Conservation (phyloP, 805 yeast species). For the Yarrowia porcina region DNA sequence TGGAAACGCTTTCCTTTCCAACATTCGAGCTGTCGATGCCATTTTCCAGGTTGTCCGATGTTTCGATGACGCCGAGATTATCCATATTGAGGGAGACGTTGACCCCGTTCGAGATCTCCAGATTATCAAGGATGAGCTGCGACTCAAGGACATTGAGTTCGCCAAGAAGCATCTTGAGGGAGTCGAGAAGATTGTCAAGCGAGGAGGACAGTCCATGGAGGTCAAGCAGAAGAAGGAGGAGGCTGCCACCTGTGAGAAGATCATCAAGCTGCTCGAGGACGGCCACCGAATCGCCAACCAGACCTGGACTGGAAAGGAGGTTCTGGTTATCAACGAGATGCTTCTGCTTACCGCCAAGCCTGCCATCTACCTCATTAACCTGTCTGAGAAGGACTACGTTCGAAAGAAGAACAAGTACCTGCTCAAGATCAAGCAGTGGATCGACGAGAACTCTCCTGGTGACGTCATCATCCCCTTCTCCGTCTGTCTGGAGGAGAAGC, state of each 20-base stretch:
- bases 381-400: constrained; percentile 82
- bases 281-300: constrained; percentile 88
- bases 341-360: constrained; percentile 92
- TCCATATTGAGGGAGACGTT: constrained; percentile 95
- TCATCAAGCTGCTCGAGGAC: constrained; percentile 71
- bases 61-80: constrained; percentile 96
- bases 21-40: constrained; percentile 97
- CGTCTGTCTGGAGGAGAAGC: constrained; percentile 86
- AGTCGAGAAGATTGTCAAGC: constrained; percentile 72
- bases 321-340: constrained; percentile 83
- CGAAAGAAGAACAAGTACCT: constrained; percentile 87
- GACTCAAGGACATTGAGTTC: constrained; percentile 95
- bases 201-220: constrained; percentile 88
- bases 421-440: constrained; percentile 83
- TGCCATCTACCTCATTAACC: constrained; percentile 84
- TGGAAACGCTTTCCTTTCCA: constrained; percentile 95
- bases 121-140: constrained; percentile 84
- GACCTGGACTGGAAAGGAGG: constrained; percentile 86
- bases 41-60: constrained; percentile 96
- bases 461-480: constrained; percentile 89
- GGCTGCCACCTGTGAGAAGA: constrained; percentile 65
- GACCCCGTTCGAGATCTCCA: constrained; percentile 93
- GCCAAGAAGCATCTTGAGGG: constrained; percentile 78
- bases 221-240: constrained; percentile 86
- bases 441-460: constrained; percentile 81